Base-by-base conservation (phyloP, 768 basidiomycete species). In the Mycena epipterygia region DNA sequence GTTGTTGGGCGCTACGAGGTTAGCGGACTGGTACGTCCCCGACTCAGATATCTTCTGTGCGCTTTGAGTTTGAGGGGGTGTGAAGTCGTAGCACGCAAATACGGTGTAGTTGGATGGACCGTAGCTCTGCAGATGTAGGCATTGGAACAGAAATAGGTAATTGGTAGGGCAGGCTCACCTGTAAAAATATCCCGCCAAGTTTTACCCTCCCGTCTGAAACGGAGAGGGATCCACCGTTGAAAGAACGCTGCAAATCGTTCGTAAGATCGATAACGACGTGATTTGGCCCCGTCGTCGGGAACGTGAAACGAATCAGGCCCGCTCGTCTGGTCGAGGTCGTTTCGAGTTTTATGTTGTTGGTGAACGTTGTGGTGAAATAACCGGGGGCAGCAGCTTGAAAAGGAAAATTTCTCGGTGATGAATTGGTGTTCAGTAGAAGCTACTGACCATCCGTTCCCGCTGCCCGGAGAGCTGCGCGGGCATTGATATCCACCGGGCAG, bases 241-340 rank as follows among this genome's bases (percentile, higher is more conserved):
- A 88, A 0, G 86, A 87, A 7, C 86, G 82, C 67, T 83, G 81
- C 35, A 88, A 65, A 72, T 86, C 85, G 67, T 86, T 82, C 4
- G 84, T 81, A 9, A 86, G 79, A 64, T 86, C 85, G 11, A 85
- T 80, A 11, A 90, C 84, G 17, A 89, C 83, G 70, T 88, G 84
- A 71, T 86, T 89, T 1, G 83, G 84, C 35, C 82, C 81, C 14
- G 78, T 76, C 13, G 77, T 75, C 16, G 86, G 89, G 75, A 86
- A 91, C 7, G 88, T 90, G 75, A 90, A 91, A 0, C 87, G 85
- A 71, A 90, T 89, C 30, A 90, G 77, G 0, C 88, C 89, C 17
- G 89, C 85, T 48, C 89, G 84, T 33, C 90, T 84, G 3, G 89
- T 90, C 0, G 89, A 88, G 1, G 90, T 90, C 3, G 89, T 81